Evolutionary conservation across 139 green algal genomes (phyloP).

Genomic region (Microglena sp.): DNA sequence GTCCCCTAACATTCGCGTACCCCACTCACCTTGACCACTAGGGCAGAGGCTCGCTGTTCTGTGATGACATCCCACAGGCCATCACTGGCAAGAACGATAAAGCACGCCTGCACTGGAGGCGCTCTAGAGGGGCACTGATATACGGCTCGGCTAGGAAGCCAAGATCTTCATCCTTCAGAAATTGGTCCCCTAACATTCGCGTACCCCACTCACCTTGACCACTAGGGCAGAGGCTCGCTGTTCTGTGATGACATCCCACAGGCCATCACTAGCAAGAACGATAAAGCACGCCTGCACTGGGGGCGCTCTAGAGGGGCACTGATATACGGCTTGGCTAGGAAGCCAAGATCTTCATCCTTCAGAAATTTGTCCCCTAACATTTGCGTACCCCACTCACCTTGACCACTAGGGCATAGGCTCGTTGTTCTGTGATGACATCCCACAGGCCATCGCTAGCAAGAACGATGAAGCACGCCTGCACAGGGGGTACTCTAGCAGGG

Average conservation of each 20-base stretch:
- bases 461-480: constrained; percentile 27
- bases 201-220: too few relatives aligned
- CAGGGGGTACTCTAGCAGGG: background rate
- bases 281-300: constrained; percentile 17
- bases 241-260: constrained; percentile 46
- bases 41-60: constrained; percentile 19
- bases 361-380: too few relatives aligned
- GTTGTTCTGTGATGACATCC: constrained; percentile 37
- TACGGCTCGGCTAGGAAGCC: constrained; percentile 44
- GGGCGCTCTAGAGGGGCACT: too few relatives aligned
- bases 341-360: too few relatives aligned
- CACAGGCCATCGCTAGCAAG: constrained; percentile 44
- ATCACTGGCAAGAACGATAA: constrained; percentile 39
- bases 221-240: too few relatives aligned
- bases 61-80: constrained; percentile 48
- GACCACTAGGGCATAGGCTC: too few relatives aligned
- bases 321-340: too few relatives aligned
- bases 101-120: background rate
- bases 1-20: too few relatives aligned
- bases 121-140: constrained; percentile 9
- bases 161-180: constrained; percentile 46
- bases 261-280: constrained; percentile 37
- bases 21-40: too few relatives aligned
- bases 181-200: too few relatives aligned
- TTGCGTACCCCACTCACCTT: too few relatives aligned